Conservation (phyloP, 2,329 filamentous ascomycete genomes). For the Nigrospora sphaerica region DNA sequence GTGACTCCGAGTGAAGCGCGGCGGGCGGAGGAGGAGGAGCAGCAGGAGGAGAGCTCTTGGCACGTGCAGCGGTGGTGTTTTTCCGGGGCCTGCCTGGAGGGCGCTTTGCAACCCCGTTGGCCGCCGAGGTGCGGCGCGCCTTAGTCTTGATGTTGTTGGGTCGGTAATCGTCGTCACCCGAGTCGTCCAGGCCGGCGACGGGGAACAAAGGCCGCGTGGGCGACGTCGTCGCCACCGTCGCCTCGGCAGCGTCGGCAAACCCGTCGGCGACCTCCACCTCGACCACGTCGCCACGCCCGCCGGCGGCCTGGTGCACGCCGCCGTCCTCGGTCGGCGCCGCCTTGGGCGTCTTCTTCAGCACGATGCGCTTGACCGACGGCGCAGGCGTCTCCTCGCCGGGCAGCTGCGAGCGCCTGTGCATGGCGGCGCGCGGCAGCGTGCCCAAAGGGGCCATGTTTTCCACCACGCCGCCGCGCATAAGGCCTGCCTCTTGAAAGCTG, state of each 20-base stretch:
- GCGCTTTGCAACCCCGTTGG: slow-evolving; percentile 4
- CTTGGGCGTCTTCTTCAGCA: slow-evolving; percentile 23
- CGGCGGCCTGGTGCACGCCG: slow-evolving; percentile 13
- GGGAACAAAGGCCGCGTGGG: slow-evolving; percentile 7
- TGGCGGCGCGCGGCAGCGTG: slow-evolving; percentile 57
- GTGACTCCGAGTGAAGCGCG: neutral
- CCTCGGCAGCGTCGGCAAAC: too few relatives aligned
- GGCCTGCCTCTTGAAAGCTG: slow-evolving; percentile 72
- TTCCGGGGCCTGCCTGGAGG: slow-evolving; percentile 1
- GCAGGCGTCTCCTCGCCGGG: slow-evolving; percentile 21
- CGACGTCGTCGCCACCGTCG: neutral
- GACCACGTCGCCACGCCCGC: slow-evolving; percentile 5
- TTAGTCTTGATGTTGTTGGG: slow-evolving; percentile 31
- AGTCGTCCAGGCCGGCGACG: slow-evolving; percentile 18
- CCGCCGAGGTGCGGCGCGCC: slow-evolving; percentile 9
- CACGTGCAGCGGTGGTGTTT: slow-evolving; percentile 5
- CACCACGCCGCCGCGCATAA: slow-evolving; percentile 68
- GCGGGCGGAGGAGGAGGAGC: neutral
- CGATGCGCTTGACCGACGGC: slow-evolving; percentile 18
- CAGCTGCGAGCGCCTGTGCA: slow-evolving; percentile 43
- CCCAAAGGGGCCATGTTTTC: slow-evolving; percentile 81
- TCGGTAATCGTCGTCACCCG: slow-evolving; percentile 36
- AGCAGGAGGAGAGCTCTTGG: slow-evolving; percentile 8
- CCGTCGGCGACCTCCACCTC: too few relatives aligned
- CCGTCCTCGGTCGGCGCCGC: slow-evolving; percentile 18